phyloP scores from a whole-genome alignment of 1,139 yeast species.

The Sugiyamaella castrensis region DNA sequence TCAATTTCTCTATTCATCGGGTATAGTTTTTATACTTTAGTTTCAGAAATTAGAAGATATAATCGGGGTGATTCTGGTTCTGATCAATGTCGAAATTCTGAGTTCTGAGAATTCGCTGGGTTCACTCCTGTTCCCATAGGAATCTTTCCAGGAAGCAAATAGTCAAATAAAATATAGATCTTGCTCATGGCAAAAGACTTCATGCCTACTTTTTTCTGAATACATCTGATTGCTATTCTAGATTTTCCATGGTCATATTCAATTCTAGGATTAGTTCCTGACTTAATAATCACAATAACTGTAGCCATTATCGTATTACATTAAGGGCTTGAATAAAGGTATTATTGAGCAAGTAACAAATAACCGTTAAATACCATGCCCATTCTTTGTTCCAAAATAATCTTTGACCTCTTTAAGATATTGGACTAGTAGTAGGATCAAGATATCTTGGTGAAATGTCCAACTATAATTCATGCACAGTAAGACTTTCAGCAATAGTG shows the following conservation, averaged over 20 bases:
- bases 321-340: constrained; percentile 56
- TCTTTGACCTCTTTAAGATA: constrained; percentile 53
- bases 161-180: constrained; percentile 48
- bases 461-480: constrained; percentile 51
- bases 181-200: constrained; percentile 58
- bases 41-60: constrained; percentile 50
- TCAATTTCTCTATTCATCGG: too few relatives aligned
- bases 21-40: constrained; percentile 73
- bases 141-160: constrained; percentile 32
- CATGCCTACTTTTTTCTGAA: constrained; percentile 57
- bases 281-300: constrained; percentile 51
- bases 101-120: constrained; percentile 30
- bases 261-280: constrained; percentile 57
- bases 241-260: constrained; percentile 65
- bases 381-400: constrained; percentile 50
- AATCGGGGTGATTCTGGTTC: constrained; percentile 27
- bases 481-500: constrained; percentile 49
- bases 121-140: constrained; percentile 29
- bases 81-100: constrained; percentile 2
- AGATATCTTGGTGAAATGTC: constrained; percentile 55
- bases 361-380: constrained; percentile 59
- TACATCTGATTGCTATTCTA: constrained; percentile 62
- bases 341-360: constrained; percentile 53
- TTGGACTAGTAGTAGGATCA: constrained; percentile 60
- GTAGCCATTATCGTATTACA: constrained; percentile 52